Evolutionary conservation across 2,329 filamentous ascomycete species (phyloP).

Genomic region (Tolypocladium album): DNA sequence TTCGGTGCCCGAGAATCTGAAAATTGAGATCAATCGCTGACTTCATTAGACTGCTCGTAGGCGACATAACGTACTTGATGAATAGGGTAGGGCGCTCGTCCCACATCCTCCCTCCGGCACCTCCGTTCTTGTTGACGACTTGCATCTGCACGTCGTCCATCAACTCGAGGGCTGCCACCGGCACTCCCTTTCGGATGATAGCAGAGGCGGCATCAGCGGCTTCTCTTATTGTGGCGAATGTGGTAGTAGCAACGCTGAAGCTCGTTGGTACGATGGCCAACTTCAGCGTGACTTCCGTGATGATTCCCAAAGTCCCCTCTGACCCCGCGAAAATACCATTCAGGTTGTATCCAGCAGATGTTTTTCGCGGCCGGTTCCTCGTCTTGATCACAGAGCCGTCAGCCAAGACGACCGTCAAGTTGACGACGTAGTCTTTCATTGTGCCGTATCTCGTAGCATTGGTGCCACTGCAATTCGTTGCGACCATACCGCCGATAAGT

Average conservation of each 20-base stretch:
- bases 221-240: constrained; percentile 46
- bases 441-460: constrained; percentile 58
- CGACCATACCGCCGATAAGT: constrained; percentile 49
- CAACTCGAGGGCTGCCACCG: constrained; percentile 54
- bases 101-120: constrained; percentile 49
- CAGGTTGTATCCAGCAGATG: constrained; percentile 61
- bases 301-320: constrained; percentile 60
- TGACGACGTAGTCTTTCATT: constrained; percentile 68
- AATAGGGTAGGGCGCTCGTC: constrained; percentile 62
- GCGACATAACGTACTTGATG: constrained; percentile 40
- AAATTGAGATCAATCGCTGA: neutral
- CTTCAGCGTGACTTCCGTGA: constrained; percentile 61
- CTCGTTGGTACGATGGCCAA: constrained; percentile 52
- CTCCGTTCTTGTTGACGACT: constrained; percentile 53
- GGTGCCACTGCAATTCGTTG: constrained; percentile 55
- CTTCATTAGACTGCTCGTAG: neutral
- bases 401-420: constrained; percentile 58
- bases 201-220: constrained; percentile 54
- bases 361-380: constrained; percentile 54
- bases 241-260: constrained; percentile 54
- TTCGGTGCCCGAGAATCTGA: constrained; percentile 52
- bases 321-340: constrained; percentile 59
- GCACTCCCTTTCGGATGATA: constrained; percentile 54
- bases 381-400: constrained; percentile 60
- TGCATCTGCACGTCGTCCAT: constrained; percentile 57